phyloP scores from a whole-genome alignment of 441 rosid genomes.

The Aquilaria agallochum region DNA sequence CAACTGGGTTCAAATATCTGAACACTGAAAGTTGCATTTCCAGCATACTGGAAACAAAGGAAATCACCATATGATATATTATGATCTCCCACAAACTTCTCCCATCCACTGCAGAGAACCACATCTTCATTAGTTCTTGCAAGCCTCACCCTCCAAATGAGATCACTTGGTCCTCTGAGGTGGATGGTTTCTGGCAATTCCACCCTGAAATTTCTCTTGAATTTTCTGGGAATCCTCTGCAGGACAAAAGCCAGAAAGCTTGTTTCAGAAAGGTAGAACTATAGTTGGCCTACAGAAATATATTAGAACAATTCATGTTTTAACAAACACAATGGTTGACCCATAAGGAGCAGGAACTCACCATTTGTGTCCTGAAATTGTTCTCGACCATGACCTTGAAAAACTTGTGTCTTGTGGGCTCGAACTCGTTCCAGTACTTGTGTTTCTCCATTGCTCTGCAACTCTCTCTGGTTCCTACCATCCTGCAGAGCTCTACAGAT shows the following conservation, averaged over 20 bases:
- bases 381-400: slow-evolving; percentile 2
- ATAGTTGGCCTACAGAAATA: too few relatives aligned
- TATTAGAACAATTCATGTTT: too few relatives aligned
- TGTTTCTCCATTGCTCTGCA: not conserved
- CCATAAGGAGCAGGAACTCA: not conserved
- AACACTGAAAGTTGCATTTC: slow-evolving; percentile 11
- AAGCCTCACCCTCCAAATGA: slow-evolving; percentile 9
- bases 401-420: slow-evolving; percentile 6
- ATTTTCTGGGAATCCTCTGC: slow-evolving; percentile 17
- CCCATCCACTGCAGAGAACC: slow-evolving; percentile 3
- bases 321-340: too few relatives aligned
- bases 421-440: slow-evolving; percentile 6
- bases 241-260: not conserved
- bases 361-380: slow-evolving; percentile 5
- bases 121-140: not conserved
- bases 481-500: too few relatives aligned
- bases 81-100: not conserved
- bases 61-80: not conserved
- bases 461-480: not conserved
- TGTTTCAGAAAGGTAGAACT: not conserved
- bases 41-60: slow-evolving; percentile 12
- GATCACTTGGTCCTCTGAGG: slow-evolving; percentile 16
- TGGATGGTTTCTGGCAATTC: slow-evolving; percentile 8
- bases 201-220: slow-evolving; percentile 7
- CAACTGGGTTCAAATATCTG: slow-evolving; percentile 4